Evolutionary conservation across 768 basidiomycete species (phyloP), one percentile per base, ranked within the genome.

Genomic region (Mycena crocata): DNA sequence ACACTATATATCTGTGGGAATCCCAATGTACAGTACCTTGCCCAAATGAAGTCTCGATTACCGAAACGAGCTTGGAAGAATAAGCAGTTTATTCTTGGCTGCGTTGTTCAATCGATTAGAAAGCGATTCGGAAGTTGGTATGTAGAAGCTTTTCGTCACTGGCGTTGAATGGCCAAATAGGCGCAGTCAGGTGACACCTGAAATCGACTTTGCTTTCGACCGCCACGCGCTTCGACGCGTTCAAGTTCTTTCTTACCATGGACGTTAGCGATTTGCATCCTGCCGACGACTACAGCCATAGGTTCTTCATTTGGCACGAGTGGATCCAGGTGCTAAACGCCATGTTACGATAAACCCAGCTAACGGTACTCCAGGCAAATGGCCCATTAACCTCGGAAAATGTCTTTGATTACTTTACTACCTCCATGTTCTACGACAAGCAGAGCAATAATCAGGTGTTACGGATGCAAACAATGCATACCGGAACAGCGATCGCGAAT

Each of bases 381-480:
- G 94, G 93, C 5, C 90, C 90, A 3, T 83, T 96, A 71, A 89
- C 91, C 10, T 77, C 84, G 2, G 87, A 93, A 70, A 93, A 91
- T 74, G 94, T 93, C 55, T 90, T 96, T 68, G 94, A 96, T 61
- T 97, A 96, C 82, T 97, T 97, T 76, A 83, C 91, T 15, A 88
- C 88, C 1, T 95, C 94, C 31, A 95, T 95, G 89, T 96, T 95
- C 82, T 97, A 95, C 76, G 95, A 96, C 80, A 94, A 94, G 78
- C 92, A 93, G 79, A 95, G 93, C 80, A 96, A 92, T 78, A 97
- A 97, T 77, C 93, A 95, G 72, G 90, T 93, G 32, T 81, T 97
- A 46, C 91, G 94, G 71, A 97, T 97, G 95, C 95, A 97, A 78
- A 96, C 93, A 0, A 90, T 92, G 81, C 91, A 94, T 73, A 92